Base-by-base conservation (phyloP, 164 flowering plant genomes). In the Stephania cephalantha region DNA sequence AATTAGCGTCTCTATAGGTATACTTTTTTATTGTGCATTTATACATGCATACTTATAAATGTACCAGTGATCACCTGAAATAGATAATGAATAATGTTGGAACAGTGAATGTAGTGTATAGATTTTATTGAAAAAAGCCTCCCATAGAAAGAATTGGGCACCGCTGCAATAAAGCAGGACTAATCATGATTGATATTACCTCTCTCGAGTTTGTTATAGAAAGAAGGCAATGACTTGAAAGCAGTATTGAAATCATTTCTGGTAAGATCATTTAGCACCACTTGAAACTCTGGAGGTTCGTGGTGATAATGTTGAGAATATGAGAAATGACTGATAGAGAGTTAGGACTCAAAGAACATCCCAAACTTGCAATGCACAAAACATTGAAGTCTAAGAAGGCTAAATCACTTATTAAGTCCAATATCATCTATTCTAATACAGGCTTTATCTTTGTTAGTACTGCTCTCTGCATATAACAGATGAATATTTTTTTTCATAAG, bases 161-260 rank as follows among this genome's bases (percentile, higher is more conserved):
- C 84, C 0, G 86, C 94, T 1, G 85, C 13, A 12, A 91, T 74
- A 68, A 79, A 85, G 66, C 89, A 87, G 0, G 79, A 80, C 1
- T 1, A 1, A 35, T 83, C 82, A 52, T 76, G 13, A 30, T 69
- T 29, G 1, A 83, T 86, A 67, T 78, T 72, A 29, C 80, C 77
- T 18, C 78, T 67, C 69, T 63, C 78, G 18, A 82, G 11, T 5
- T 71, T 74, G 4, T 83, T 74, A 30, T 76, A 73, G 71, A 87
- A 85, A 8, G 61, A 25, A 6, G 83, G 81, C 42, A 90, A 35
- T 0, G 85, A 72, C 75, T 15, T 79, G 79, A 87, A 87, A 29
- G 89, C 71, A 75, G 87, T 52, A 79, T 88, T 89, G 84, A 89
- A 90, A 69, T 89, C 95, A 61, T 88, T 90, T n/a, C 83, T 78